Evolutionary conservation across 495 filamentous ascomycete species (phyloP), one percentile per base, ranked within the genome.

Genomic region (Aspergillus diversus): DNA sequence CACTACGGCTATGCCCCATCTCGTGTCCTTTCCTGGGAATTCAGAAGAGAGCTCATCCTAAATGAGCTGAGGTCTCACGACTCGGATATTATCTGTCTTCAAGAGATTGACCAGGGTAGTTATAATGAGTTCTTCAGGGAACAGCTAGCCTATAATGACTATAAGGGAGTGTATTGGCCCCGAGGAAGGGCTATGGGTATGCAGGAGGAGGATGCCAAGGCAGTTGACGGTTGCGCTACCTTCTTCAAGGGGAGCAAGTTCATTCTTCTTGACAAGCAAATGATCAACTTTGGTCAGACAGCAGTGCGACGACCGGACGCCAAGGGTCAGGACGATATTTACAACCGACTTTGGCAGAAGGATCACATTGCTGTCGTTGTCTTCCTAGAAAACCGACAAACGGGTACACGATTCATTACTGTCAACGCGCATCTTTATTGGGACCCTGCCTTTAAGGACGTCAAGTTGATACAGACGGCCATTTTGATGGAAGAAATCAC

Each of bases 331-430:
- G 90, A 94, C 68, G 96, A 99, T 68, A 92, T 97, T 62, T 98
- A 95, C 82, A 98, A 99, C 72, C 89, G 95, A 12, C 87, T 98
- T 16, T 98, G 97, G 95, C 93, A 93, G 61, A 90, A 93, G 77
- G 95, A 99, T 77, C 91, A 98, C 69, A 96, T 99, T 67, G 94
- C 90, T 12, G 86, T 97, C 17, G 85, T 96, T 33, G 82, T 90
- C 59, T 95, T 99, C 76, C 83, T 98, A 55, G 96, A 98, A 74
- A 97, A 97, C 68, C 84, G 92, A 15, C 76, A 81, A 60, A 98
- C 93, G 3, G 95, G 95, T 3, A 86, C 91, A 2, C 87, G 96
- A 15, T 80, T 98, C 61, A 96, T 99, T 52, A 87, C 97, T 11
- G 92, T 90, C 33, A 98, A 98, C 68, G 90, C 91, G 4, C 95